phyloP scores from a whole-genome alignment of 768 basidiomycete genomes.

The Leucocoprinus birnbaumii region DNA sequence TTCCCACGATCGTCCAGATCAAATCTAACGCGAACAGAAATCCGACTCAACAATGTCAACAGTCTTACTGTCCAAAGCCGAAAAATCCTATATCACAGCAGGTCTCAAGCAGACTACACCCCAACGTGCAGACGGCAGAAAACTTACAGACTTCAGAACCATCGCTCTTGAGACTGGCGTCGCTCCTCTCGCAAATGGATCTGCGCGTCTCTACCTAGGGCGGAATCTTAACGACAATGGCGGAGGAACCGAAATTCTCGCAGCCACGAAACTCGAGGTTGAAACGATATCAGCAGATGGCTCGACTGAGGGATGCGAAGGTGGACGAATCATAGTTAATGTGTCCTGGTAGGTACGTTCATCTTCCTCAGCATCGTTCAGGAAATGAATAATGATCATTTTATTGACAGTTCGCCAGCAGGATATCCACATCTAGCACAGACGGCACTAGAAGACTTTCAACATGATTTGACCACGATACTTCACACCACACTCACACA shows the following conservation, averaged over 20 bases:
- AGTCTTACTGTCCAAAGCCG: conserved; percentile 64
- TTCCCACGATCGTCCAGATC: background rate
- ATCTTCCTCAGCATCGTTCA: background rate
- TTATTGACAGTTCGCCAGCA: conserved; percentile 60
- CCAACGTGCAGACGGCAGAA: conserved; percentile 76
- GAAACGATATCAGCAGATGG: conserved; percentile 49
- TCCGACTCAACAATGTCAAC: background rate
- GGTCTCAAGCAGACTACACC: conserved; percentile 59
- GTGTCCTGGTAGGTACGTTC: conserved; percentile 70
- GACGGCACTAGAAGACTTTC: conserved; percentile 69
- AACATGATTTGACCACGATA: conserved; percentile 65
- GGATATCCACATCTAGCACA: conserved; percentile 73
- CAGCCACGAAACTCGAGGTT: conserved; percentile 78
- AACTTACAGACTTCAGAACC: conserved; percentile 60
- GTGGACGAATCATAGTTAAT: conserved; percentile 46
- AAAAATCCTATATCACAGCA: conserved; percentile 71
- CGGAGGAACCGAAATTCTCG: conserved; percentile 76
- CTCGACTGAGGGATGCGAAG: conserved; percentile 50
- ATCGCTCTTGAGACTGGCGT: conserved; percentile 77
- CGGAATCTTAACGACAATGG: conserved; percentile 31
- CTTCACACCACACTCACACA: conserved; percentile 66
- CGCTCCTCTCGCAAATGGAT: conserved; percentile 82
- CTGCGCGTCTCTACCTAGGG: conserved; percentile 74
- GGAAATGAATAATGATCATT: background rate
- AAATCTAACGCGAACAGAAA: background rate